Evolutionary conservation across 495 filamentous ascomycete genomes (phyloP), one percentile per base, ranked within the genome.

Genomic region (Xylaria intraflava): DNA sequence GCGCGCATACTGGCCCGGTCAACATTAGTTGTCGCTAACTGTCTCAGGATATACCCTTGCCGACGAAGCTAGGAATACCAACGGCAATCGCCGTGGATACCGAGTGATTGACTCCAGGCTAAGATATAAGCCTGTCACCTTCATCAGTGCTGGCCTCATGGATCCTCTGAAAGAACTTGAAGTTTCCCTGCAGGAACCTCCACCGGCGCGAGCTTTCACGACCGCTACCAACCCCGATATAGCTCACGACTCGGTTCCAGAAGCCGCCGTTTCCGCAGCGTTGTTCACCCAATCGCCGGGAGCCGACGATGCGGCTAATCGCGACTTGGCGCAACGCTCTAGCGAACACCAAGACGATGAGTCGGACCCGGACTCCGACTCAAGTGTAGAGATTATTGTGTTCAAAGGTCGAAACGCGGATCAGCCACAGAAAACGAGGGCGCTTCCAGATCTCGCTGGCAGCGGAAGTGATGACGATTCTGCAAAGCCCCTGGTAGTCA

Each of bases 21-120:
- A 17, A 43, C 14, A 26, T 27, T 10, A 60, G 53, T 20, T 27
- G 12, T 26, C 17, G 43, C 53, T 62, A 45, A 49, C 45, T 16
- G 20, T 33, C 30, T 11, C 12, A 72, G 75, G 61, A 23, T 81
- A 87, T 54, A 83, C 85, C 0, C 76, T 94, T 71, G 73, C 76
- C 46, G 83, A 93, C 49, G 89, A 89, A 70, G 90, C 87, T 53
- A 81, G 80, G 43, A 86, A 89, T 57, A 92, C 88, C 17, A 81
- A 82, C 65, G 77, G 73, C 4, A 82, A 86, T 54, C 59, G 63
- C 47, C 72, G 72, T 35, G 64, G 71, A 1, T 53, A 60, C 49
- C 67, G 69, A 67, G 57, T 64, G 20, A 60, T 49, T 35, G 72
- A 74, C 56, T 61, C 68, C 20, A 69, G 57, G 59, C 58, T 82